Base-by-base conservation (phyloP, 2,329 filamentous ascomycete genomes). In the Xenosphaeropsis pyriputrescens region DNA sequence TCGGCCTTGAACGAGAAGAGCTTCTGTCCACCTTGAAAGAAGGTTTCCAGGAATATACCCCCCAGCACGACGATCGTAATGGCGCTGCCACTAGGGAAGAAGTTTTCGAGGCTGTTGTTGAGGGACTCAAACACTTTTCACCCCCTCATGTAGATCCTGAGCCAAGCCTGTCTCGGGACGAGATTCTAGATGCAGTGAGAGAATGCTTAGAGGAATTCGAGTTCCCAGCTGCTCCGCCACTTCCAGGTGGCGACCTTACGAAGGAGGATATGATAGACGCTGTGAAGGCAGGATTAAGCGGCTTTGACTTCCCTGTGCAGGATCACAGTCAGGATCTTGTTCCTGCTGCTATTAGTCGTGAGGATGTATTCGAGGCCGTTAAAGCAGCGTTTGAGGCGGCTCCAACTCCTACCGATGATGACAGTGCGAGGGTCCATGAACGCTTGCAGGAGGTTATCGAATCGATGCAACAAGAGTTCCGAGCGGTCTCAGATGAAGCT, bases 121-220 rank as follows among this genome's bases (percentile, higher is more conserved):
- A 89, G 49, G 86, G 84, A 8, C 63, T 95, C 38, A 79, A 88
- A 54, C 75, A 86, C 52, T 91, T 89, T 52, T 69, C 72, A 2
- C 79, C 84, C 2, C 85, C 85, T 0, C 67, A 73, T 39, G 69
- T 88, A 5, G 75, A 85, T 34, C 74, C 75, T 1, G 74, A 83
- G 19, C 68, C 76, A 1, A 69, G 64, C 6, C 67, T 89, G 36
- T 84, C 86, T 0, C 72, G 80, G 34, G 85, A 93, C 37, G 88
- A 94, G 49, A 78, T 95, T 16, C 69, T 93, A 4, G 74, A 79
- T 36, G 83, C 83, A 2, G 83, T 96, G 16, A 75, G 83, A 18
- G 85, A 93, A 55, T 93, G 84, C 43, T 64, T 96, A 4, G 84
- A 93, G 47, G 83, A 85, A 45, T 82, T 91, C 45, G 84, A 88